phyloP scores from a whole-genome alignment of 2,329 filamentous ascomycete species.

The Colletotrichum incanum region DNA sequence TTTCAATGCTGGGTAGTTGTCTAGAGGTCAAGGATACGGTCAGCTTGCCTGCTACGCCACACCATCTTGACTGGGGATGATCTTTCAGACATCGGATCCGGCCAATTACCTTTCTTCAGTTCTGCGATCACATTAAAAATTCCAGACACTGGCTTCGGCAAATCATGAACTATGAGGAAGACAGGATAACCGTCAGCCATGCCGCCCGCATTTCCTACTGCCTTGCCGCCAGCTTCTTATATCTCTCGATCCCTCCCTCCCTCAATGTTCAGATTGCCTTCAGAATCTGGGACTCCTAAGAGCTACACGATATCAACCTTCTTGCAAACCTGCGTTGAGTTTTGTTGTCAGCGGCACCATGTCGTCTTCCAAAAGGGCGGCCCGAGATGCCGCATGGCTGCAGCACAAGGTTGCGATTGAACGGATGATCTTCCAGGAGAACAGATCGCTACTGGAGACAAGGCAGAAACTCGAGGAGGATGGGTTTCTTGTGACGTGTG shows the following conservation, averaged over 20 bases:
- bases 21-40: not conserved
- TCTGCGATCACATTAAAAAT: not conserved
- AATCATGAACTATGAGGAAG: not conserved
- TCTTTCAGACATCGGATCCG: not conserved
- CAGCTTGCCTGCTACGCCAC: not conserved
- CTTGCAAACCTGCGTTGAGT: not conserved
- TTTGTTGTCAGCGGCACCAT: not conserved
- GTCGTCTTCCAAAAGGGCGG: not conserved
- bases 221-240: not conserved
- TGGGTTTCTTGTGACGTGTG: not conserved
- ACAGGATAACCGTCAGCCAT: not conserved
- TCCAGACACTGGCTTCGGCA: constrained; percentile 16
- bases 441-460: not conserved
- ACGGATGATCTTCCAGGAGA: constrained; percentile 3
- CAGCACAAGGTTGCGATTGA: not conserved
- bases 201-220: not conserved
- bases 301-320: not conserved
- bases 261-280: no score
- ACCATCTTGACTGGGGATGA: not conserved
- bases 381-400: not conserved
- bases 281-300: not conserved
- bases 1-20: not conserved
- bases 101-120: not conserved
- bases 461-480: not conserved
- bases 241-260: not conserved